A percentile compares a stretch with the other conserved stretches of the same genome.
phyloP scores from a whole-genome alignment of 2,329 filamentous ascomycete genomes.

The Fusarium musae region DNA sequence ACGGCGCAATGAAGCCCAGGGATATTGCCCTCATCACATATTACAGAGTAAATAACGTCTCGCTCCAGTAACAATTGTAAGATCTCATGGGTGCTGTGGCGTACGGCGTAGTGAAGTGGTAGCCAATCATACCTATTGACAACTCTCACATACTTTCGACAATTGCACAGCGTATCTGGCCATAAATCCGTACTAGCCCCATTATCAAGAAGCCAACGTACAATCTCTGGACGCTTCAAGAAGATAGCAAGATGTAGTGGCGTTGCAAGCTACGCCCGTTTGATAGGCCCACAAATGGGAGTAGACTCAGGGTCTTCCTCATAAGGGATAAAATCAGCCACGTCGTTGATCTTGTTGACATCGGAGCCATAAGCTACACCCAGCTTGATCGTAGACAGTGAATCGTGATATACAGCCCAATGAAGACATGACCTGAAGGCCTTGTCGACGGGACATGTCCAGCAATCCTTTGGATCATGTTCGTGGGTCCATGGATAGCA shows the following conservation, averaged over 20 bases:
- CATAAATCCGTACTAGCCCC: neutral
- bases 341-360: neutral
- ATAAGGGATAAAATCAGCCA: neutral
- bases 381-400: neutral
- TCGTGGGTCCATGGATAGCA: neutral
- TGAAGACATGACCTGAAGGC: neutral
- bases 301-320: neutral
- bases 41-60: neutral
- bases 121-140: neutral
- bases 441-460: accelerated
- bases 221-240: neutral
- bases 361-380: neutral
- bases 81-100: neutral
- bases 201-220: neutral
- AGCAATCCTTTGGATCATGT: neutral
- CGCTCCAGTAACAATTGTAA: neutral
- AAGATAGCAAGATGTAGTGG: neutral
- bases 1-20: neutral
- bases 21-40: neutral
- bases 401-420: neutral
- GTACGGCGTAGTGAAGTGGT: neutral
- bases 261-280: neutral
- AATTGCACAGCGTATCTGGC: neutral
- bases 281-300: neutral
- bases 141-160: neutral